These are phyloP conservation scores for Anacardium occidentale DNA, from an alignment of 345 rosid genomes.

Conservation along the genomic window DNA sequence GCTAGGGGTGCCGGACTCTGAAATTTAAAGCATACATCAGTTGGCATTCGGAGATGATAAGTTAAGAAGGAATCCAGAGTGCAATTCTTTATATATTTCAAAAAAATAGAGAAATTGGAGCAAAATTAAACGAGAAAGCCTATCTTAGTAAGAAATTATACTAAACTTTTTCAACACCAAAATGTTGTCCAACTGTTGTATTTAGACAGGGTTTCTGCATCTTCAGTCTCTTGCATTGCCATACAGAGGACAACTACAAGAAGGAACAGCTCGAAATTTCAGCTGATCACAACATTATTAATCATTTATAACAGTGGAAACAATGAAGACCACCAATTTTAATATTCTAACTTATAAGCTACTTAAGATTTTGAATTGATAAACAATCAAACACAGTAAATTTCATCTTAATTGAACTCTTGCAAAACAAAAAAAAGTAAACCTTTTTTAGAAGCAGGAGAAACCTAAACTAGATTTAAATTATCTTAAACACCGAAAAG, in stretches of 20 bases:
- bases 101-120: background rate
- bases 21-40: constrained; percentile 22
- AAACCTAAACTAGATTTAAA: background rate
- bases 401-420: background rate
- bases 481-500: background rate
- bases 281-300: background rate
- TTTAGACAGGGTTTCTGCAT: constrained; percentile 72
- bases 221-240: constrained; percentile 72
- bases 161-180: constrained; percentile 45
- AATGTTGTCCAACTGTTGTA: constrained; percentile 40
- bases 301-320: background rate
- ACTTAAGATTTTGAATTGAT: no score
- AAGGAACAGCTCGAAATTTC: constrained; percentile 12
- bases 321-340: no score
- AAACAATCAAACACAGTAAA: no score
- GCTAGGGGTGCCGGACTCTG: constrained; percentile 47
- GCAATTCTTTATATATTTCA: background rate
- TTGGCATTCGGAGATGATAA: background rate
- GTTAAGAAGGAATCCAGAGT: background rate
- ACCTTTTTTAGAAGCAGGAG: no score
- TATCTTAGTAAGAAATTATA: constrained; percentile 1
- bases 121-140: background rate
- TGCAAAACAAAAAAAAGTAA: background rate
- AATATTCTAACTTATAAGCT: no score
- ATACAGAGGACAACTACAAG: constrained; percentile 67